These are phyloP conservation scores for Kwoniella dendrophila DNA, from an alignment of 768 basidiomycete genomes.

Conservation along the genomic window DNA sequence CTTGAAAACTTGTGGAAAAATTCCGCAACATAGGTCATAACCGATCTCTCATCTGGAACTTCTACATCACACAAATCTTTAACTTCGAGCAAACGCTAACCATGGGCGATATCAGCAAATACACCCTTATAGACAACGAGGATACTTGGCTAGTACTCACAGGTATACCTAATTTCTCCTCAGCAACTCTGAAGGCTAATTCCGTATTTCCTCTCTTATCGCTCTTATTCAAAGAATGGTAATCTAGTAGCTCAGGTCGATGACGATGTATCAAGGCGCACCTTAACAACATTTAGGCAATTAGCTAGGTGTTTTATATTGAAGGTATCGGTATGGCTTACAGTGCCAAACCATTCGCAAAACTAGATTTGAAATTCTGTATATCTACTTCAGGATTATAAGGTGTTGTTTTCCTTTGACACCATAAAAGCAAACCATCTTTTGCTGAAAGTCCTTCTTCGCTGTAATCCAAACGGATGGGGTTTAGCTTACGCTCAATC, in stretches of 20 bases:
- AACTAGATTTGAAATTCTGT: conserved; percentile 87
- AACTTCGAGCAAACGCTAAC: conserved; percentile 90
- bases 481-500: not conserved
- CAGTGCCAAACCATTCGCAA: conserved; percentile 95
- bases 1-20: conserved; percentile 98
- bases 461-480: not conserved
- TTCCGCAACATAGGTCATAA: conserved; percentile 97
- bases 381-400: conserved; percentile 86
- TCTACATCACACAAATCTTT: conserved; percentile 85
- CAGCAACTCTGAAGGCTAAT: conserved; percentile 84
- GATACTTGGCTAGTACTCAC: conserved; percentile 59
- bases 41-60: conserved; percentile 91
- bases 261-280: conserved; percentile 97
- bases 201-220: conserved; percentile 81
- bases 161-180: conserved; percentile 85
- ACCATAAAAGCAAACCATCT: conserved; percentile 95
- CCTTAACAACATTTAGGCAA: conserved; percentile 59
- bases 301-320: not conserved
- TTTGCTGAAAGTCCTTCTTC: conserved; percentile 99
- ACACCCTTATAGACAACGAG: not conserved
- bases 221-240: conserved; percentile 78
- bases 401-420: conserved; percentile 89
- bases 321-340: conserved; percentile 57
- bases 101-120: not conserved
- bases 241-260: conserved; percentile 92